Conservation (phyloP, 1,139 yeast genomes). For the Protomyces gravidus region DNA sequence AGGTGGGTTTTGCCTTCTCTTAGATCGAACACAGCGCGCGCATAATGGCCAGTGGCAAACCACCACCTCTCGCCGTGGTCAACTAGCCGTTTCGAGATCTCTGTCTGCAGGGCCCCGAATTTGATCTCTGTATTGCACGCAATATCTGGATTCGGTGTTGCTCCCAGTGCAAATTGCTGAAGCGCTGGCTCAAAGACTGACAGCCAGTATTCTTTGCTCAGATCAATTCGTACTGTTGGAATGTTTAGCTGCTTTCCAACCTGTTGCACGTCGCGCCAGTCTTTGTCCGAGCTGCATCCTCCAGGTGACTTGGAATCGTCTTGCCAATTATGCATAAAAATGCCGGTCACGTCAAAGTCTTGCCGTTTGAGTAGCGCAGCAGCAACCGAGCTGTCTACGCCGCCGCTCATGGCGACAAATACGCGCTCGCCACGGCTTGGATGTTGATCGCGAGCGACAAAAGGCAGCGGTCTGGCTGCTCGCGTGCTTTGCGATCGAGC, state of each 20-base stretch:
- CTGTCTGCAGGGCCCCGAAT: conserved; percentile 54
- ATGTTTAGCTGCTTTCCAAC: conserved; percentile 61
- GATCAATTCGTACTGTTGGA: conserved; percentile 70
- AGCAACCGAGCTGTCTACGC: conserved; percentile 89
- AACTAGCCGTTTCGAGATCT: conserved; percentile 29
- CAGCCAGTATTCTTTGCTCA: conserved; percentile 87
- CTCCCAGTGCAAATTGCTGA: conserved; percentile 60
- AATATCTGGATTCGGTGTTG: conserved; percentile 93
- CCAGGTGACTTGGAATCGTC: conserved; percentile 29
- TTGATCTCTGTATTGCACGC: conserved; percentile 80
- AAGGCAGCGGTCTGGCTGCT: not conserved
- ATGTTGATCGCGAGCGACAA: conserved; percentile 2
- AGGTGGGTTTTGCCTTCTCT: conserved; percentile 42
- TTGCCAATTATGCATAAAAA: conserved; percentile 32
- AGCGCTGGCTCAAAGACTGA: conserved; percentile 92
- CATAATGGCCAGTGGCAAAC: conserved; percentile 93
- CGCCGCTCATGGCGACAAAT: conserved; percentile 89
- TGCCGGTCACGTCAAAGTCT: conserved; percentile 31
- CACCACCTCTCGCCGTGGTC: conserved; percentile 43
- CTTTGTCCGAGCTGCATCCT: conserved; percentile 55
- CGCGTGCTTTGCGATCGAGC: not conserved
- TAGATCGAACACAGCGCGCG: conserved; percentile 38
- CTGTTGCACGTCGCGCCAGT: conserved; percentile 76
- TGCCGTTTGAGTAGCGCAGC: conserved; percentile 60
- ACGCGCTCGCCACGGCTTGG: conserved; percentile 38